Conservation (phyloP, 2,329 filamentous ascomycete genomes). For the Diaporthe australafricana region DNA sequence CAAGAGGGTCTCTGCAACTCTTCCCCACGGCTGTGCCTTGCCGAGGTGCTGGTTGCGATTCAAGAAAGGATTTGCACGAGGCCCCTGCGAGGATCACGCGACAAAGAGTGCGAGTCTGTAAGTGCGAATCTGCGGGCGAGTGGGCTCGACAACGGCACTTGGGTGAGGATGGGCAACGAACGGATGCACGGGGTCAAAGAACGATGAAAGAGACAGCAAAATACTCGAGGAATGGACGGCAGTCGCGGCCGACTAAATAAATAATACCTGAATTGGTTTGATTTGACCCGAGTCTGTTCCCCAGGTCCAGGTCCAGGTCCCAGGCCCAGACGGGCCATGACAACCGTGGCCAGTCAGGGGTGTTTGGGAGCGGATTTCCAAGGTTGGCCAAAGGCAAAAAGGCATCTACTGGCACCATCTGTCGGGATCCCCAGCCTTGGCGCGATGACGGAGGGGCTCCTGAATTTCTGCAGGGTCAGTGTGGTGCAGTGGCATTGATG, state of each 20-base stretch:
- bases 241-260: constrained; percentile 27
- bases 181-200: not conserved
- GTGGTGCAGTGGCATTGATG: constrained; percentile 26
- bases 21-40: constrained; percentile 27
- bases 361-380: constrained; percentile 2
- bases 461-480: constrained; percentile 17
- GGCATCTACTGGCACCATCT: not conserved
- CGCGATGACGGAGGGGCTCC: constrained; percentile 30
- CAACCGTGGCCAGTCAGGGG: constrained; percentile 21
- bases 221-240: not conserved
- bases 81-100: constrained; percentile 16
- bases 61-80: constrained; percentile 26
- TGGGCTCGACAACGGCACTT: not conserved
- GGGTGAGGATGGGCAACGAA: not conserved
- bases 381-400: constrained; percentile 17
- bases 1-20: constrained; percentile 21
- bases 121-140: not conserved
- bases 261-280: constrained; percentile 12
- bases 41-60: constrained; percentile 31
- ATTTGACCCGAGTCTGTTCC: constrained; percentile 13
- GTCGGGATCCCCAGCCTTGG: constrained; percentile 25
- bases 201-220: not conserved
- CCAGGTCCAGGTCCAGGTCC: constrained; percentile 10
- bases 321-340: constrained; percentile 6
- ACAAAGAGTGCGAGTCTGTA: constrained; percentile 18